Conservation (phyloP, 345 rosid species). For the Tarenaya hassleriana region DNA sequence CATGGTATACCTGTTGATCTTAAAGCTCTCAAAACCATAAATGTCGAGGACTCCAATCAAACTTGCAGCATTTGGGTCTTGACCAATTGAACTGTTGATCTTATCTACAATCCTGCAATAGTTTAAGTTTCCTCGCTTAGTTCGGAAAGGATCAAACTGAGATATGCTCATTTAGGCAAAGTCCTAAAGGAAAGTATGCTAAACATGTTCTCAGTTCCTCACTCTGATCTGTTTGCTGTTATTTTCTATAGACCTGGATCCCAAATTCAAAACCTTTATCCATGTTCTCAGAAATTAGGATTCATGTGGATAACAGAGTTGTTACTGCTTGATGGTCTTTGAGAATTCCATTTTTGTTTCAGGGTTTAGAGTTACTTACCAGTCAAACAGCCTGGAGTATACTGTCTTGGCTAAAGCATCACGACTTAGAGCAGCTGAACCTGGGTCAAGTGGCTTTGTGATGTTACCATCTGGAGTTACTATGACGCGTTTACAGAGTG, state of each 20-base stretch:
- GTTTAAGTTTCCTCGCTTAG: slow-evolving; percentile 15
- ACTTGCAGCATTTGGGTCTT: slow-evolving; percentile 55
- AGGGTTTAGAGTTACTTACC: slow-evolving; percentile 36
- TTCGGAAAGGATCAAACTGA: slow-evolving; percentile 4
- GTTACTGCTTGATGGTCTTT: slow-evolving; percentile 8
- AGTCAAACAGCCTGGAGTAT: slow-evolving; percentile 66
- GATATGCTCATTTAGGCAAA: slow-evolving; percentile 8
- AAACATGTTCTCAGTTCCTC: slow-evolving; percentile 11
- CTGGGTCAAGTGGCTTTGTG: slow-evolving; percentile 66
- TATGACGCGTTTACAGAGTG: slow-evolving; percentile 71
- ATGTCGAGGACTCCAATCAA: slow-evolving; percentile 75
- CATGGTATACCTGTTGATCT: slow-evolving; percentile 48
- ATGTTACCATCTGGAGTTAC: slow-evolving; percentile 73
- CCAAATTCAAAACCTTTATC: no score
- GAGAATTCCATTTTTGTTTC: neutral
- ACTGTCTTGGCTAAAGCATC: slow-evolving; percentile 74
- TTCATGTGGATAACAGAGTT: neutral
- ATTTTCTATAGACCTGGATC: no score
- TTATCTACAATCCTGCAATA: slow-evolving; percentile 64
- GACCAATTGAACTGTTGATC: slow-evolving; percentile 67
- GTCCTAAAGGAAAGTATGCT: slow-evolving; percentile 1
- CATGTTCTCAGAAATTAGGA: neutral
- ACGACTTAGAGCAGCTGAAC: slow-evolving; percentile 44
- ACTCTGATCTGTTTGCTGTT: neutral
- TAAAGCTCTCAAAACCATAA: slow-evolving; percentile 78